phyloP scores from a whole-genome alignment of 176 grass and related monocot species.

The Aegilops umbellulata region DNA sequence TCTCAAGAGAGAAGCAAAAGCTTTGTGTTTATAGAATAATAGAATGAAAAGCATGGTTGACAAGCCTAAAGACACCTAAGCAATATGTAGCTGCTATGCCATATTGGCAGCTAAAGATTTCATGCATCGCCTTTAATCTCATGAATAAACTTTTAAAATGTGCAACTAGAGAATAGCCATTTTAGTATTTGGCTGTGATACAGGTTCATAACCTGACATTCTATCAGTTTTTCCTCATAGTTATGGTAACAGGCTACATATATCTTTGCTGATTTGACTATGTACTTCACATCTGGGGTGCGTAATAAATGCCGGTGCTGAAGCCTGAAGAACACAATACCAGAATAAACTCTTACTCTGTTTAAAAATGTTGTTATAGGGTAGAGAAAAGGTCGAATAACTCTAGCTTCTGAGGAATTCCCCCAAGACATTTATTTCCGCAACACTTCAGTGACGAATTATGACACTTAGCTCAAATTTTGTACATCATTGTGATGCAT shows the following conservation, averaged over 20 bases:
- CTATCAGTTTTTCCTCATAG: background rate
- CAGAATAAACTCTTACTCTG: background rate
- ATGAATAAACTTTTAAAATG: background rate
- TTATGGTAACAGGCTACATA: background rate
- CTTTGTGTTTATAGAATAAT: background rate
- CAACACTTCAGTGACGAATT: background rate
- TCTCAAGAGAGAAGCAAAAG: background rate
- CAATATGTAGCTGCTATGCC: background rate
- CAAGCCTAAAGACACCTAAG: background rate
- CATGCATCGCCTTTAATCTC: background rate
- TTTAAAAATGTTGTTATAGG: conserved; percentile 4
- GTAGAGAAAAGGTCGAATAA: background rate
- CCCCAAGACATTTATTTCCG: background rate
- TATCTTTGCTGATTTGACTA: conserved; percentile 14
- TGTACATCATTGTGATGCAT: conserved; percentile 8
- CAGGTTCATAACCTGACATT: background rate
- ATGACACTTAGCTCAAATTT: background rate
- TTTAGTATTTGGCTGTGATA: background rate
- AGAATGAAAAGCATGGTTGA: background rate
- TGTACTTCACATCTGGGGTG: background rate
- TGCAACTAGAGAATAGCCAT: background rate
- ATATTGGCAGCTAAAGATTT: background rate
- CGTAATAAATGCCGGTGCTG: background rate
- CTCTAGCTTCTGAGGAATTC: background rate
- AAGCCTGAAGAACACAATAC: background rate